These are phyloP conservation scores for Magnusiomyces magnusii DNA, from an alignment of 1,139 yeast genomes.

Conservation along the genomic window DNA sequence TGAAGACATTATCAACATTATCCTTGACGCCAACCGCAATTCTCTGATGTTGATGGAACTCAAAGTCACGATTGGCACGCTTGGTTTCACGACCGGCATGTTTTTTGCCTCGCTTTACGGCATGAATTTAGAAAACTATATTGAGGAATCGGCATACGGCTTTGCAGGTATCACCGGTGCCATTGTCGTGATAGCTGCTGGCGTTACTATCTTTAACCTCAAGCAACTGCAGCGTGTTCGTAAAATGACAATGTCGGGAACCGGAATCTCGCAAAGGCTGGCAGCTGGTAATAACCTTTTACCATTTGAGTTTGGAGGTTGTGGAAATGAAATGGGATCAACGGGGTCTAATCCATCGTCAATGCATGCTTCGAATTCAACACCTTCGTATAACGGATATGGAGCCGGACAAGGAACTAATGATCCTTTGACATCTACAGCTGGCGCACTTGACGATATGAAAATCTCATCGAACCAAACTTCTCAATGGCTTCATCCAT, in stretches of 20 bases:
- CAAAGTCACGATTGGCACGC: conserved; percentile 74
- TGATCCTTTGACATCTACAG: neutral
- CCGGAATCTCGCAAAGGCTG: neutral
- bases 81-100: conserved; percentile 78
- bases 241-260: conserved; percentile 6
- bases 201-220: conserved; percentile 23
- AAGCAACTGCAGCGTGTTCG: neutral
- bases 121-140: conserved; percentile 86
- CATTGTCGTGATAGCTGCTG: conserved; percentile 34
- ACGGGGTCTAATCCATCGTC: neutral
- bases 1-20: conserved; percentile 89
- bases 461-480: neutral
- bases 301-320: neutral
- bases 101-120: conserved; percentile 80
- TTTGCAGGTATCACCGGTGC: conserved; percentile 51
- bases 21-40: conserved; percentile 86
- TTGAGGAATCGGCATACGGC: conserved; percentile 68
- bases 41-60: conserved; percentile 84
- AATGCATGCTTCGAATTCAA: neutral
- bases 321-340: neutral
- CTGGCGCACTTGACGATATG: neutral
- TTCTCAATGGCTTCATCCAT: neutral
- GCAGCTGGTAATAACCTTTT: neutral
- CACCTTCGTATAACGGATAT: neutral
- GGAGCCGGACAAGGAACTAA: neutral